Base-by-base conservation (phyloP, 2,329 filamentous ascomycete genomes). In the Penicillium polonicum region DNA sequence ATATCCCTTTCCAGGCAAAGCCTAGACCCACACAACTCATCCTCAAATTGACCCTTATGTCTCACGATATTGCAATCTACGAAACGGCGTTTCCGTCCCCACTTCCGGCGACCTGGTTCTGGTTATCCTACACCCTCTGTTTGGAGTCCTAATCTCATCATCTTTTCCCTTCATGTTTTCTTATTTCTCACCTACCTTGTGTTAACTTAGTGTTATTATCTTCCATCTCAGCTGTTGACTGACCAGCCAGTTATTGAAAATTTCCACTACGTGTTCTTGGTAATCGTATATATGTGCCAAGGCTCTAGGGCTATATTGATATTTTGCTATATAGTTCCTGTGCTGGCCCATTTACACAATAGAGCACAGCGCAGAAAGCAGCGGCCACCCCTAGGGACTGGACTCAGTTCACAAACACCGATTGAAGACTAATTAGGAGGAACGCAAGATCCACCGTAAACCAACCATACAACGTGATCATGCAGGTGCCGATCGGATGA, bases 61-160 rank as follows among this genome's bases (percentile, higher is more conserved):
- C 59, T 69, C 60, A 69, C 59, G 67, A 69, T 59, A 50, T 60
- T 50, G 33, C 55, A 45, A 62, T 63, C 55, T 63, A 60, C 51
- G 61, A 65, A 59, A 52, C 55, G 65, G 66, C 65, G 65, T 68
- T 64, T 58, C 46, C 52, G 29, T 58, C 52, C 31, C 42, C 27
- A 29, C 52, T 39, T 56, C 50, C 42, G 59, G 63, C 49, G 63
- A 60, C 57, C 23, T 59, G 50, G 63, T 55, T 38, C 29, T 48
- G 55, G 49, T 41, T 45, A 41, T 23, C 19, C 27, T 23, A 29
- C 48, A 17, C 29, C 48, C 35, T 42, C n/a, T 48, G 36, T 42
- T 55, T 55, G 45, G 55, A 57, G 48, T 33, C 25, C 31, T 55
- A 48, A 35, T 46, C 29, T 43, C 45, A 35, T 48, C 36, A 48